Evolutionary conservation across 179 eudicot genomes (phyloP).

Genomic region (Silene vulgaris): DNA sequence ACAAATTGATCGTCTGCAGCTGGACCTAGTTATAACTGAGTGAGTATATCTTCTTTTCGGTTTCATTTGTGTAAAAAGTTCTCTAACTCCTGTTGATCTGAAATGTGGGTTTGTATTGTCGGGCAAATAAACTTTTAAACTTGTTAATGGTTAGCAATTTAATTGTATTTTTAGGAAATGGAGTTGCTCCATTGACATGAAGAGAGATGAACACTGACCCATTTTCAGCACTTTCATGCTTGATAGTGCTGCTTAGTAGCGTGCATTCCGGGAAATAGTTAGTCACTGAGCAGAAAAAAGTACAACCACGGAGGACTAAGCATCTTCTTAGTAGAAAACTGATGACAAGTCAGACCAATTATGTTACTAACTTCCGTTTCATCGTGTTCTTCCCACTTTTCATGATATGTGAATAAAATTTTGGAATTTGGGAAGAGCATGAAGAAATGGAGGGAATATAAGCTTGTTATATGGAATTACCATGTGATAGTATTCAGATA

Average conservation of each 20-base stretch:
- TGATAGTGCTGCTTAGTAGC: neutral
- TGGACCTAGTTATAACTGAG: constrained; percentile 86
- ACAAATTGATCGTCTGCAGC: constrained; percentile 70
- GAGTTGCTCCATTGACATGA: neutral
- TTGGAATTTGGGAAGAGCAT: too few relatives aligned
- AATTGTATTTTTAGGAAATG: neutral
- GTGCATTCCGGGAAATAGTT: neutral
- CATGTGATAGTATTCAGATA: too few relatives aligned
- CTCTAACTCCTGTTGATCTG: neutral
- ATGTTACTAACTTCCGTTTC: neutral
- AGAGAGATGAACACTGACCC: neutral
- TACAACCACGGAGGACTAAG: neutral
- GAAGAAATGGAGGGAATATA: neutral
- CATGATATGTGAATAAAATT: too few relatives aligned
- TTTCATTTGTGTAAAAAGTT: neutral
- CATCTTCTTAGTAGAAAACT: neutral
- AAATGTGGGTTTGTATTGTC: neutral
- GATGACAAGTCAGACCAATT: neutral
- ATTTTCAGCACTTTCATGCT: neutral
- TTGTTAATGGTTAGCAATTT: neutral
- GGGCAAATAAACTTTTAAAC: neutral
- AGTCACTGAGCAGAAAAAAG: neutral
- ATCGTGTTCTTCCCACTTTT: too few relatives aligned
- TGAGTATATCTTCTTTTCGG: constrained; percentile 26
- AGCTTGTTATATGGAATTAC: neutral